These are phyloP conservation scores for Leishmania turanica DNA, from an alignment of 208 protist species.

Conservation along the genomic window DNA sequence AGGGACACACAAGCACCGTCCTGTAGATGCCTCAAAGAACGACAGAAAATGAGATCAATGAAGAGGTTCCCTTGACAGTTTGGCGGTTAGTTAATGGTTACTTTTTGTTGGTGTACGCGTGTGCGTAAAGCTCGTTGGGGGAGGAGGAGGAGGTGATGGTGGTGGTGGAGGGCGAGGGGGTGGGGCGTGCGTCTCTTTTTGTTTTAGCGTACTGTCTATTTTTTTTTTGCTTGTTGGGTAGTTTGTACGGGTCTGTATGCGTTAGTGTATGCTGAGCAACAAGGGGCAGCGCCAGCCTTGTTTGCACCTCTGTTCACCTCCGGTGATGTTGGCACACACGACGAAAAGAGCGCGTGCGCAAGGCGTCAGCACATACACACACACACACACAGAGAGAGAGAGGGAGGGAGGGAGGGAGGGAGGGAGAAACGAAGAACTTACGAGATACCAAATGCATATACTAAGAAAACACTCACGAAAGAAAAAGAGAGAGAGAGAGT, in stretches of 20 bases:
- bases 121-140: background rate
- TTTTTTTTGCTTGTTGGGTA: background rate
- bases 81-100: background rate
- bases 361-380: background rate
- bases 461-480: background rate
- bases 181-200: background rate
- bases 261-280: background rate
- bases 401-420: no score
- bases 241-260: background rate
- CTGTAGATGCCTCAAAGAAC: background rate
- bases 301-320: background rate
- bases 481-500: background rate
- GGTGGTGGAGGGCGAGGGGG: no score
- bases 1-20: background rate
- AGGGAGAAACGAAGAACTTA: background rate
- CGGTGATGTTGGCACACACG: background rate
- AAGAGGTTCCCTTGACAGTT: background rate
- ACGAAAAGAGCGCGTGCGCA: background rate
- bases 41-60: background rate
- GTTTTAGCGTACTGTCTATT: background rate
- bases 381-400: background rate
- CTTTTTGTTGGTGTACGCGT: background rate
- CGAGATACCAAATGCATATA: background rate
- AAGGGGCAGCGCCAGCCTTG: background rate
- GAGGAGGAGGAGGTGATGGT: no score